Evolutionary conservation across 345 rosid genomes (phyloP).

Genomic region (Chamaenerion angustifolium): DNA sequence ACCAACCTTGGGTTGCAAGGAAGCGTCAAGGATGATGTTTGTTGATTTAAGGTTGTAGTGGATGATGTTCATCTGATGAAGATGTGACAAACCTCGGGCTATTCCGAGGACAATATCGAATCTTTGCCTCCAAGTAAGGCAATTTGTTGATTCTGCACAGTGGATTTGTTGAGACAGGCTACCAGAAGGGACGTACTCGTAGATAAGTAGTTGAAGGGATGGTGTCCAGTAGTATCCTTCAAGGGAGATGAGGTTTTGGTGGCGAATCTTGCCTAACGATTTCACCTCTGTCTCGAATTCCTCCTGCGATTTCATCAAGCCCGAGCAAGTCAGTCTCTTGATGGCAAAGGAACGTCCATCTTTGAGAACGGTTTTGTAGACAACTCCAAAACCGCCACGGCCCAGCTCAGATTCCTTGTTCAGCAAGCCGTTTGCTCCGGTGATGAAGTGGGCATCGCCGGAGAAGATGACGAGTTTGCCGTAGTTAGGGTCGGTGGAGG

Average conservation of each 20-base stretch:
- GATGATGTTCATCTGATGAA: slow-evolving; percentile 55
- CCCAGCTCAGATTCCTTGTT: slow-evolving; percentile 93
- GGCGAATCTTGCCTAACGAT: slow-evolving; percentile 59
- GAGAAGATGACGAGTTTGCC: slow-evolving; percentile 98
- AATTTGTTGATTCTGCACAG: slow-evolving; percentile 21
- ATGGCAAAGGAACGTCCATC: slow-evolving; percentile 84
- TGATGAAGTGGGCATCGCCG: slow-evolving; percentile 62
- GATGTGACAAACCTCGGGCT: slow-evolving; percentile 74
- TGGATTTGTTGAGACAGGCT: slow-evolving; percentile 76
- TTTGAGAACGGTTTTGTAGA: slow-evolving; percentile 61
- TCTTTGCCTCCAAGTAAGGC: slow-evolving; percentile 74
- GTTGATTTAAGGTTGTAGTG: slow-evolving; percentile 95
- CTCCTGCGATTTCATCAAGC: slow-evolving; percentile 78
- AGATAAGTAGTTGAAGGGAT: slow-evolving; percentile 77
- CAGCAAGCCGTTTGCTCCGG: slow-evolving; percentile 71
- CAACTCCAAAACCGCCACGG: slow-evolving; percentile 95
- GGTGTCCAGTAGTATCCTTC: slow-evolving; percentile 96
- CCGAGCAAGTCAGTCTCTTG: slow-evolving; percentile 73
- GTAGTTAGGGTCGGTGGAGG: slow-evolving; percentile 64
- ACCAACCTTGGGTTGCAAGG: slow-evolving; percentile 73
- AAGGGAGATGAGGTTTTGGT: slow-evolving; percentile 56
- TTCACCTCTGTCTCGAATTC: slow-evolving; percentile 82
- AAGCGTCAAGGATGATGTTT: slow-evolving; percentile 63
- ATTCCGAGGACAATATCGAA: slow-evolving; percentile 74
- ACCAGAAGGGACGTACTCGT: slow-evolving; percentile 58